Base-by-base conservation (phyloP, 2,329 filamentous ascomycete genomes). In the Clonostachys rhizophaga region DNA sequence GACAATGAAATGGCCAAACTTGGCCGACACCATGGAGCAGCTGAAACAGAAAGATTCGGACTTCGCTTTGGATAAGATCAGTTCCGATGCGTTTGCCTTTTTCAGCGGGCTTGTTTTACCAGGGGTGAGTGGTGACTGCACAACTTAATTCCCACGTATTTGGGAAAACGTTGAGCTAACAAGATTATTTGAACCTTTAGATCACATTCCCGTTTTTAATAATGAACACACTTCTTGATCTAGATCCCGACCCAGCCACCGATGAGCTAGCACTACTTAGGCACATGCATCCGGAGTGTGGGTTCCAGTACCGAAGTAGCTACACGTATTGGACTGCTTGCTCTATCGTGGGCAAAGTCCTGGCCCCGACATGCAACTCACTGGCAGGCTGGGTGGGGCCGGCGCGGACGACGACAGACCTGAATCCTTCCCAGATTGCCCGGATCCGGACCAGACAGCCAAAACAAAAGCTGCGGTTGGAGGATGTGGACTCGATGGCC, bases 1-100 rank as follows among this genome's bases (percentile, higher is more conserved):
- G 58, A 80, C 78, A 57, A 82, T 91, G 71, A 89, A 88, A 63
- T 91, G 87, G 87, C 86, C 86, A 2, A 89, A 89, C 55, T 75
- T 89, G 49, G 69, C 70, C 17, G 79, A 81, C 49, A 82, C 86
- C 7, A 72, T 87, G 41, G 76, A 80, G 40, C 72, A 78, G 42
- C 72, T 90, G 46, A 79, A 76, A 51, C 75, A 84, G 50, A 73
- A 75, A 50, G 81, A 86, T 49, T 67, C 65, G 11, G 79, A 85
- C 49, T 74, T 76, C 18, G 71, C 72, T 13, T 66, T 87, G 45
- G 72, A 87, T 51, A 68, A 75, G 39, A 67, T 84, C 58, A 83
- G 83, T 56, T 86, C 85, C 17, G 84, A 89, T 58, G 79, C 86
- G 14, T 84, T 89, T 79, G 86, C 87, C 7, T 91, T 87, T 68